Conservation (phyloP, 1,284 basidiomycete species). For the Cutaneotrichosporon sp. region DNA sequence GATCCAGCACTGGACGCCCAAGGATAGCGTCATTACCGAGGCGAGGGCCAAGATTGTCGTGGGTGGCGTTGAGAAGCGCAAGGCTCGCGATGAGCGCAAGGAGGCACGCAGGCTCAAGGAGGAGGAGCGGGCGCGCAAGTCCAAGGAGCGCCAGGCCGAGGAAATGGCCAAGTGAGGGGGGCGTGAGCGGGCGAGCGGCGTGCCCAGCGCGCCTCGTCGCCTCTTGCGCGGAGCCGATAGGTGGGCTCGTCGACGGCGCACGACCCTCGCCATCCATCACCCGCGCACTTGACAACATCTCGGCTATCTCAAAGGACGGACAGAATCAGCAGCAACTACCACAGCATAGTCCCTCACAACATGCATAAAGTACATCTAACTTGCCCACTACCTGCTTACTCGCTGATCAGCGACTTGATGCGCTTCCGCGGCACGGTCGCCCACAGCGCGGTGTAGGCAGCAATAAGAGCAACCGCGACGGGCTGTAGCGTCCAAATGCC, state of each 20-base stretch:
- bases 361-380: neutral
- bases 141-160: slow-evolving; percentile 60
- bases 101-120: slow-evolving; percentile 55
- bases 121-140: slow-evolving; percentile 93
- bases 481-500: slow-evolving; percentile 28
- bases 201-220: too few species aligned
- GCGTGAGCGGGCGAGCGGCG: too few species aligned
- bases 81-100: slow-evolving; percentile 32
- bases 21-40: slow-evolving; percentile 78
- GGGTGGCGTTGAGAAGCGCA: slow-evolving; percentile 65
- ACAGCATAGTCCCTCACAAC: neutral
- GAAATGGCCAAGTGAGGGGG: neutral
- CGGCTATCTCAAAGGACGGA: neutral
- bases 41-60: slow-evolving; percentile 69
- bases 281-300: neutral
- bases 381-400: neutral
- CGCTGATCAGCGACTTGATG: neutral
- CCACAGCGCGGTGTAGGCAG: slow-evolving; percentile 16
- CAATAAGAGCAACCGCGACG: slow-evolving; percentile 21
- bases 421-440: slow-evolving; percentile 16
- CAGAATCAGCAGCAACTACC: slow-evolving; percentile 6
- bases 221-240: too few species aligned
- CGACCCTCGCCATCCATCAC: too few species aligned
- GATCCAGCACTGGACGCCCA: slow-evolving; percentile 75
- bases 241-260: too few species aligned